Percentiles rank a stretch among this genome's conserved stretches.
Conservation (phyloP, 2,329 filamentous ascomycete species). For the Phaeosphaeriaceae sp. region DNA sequence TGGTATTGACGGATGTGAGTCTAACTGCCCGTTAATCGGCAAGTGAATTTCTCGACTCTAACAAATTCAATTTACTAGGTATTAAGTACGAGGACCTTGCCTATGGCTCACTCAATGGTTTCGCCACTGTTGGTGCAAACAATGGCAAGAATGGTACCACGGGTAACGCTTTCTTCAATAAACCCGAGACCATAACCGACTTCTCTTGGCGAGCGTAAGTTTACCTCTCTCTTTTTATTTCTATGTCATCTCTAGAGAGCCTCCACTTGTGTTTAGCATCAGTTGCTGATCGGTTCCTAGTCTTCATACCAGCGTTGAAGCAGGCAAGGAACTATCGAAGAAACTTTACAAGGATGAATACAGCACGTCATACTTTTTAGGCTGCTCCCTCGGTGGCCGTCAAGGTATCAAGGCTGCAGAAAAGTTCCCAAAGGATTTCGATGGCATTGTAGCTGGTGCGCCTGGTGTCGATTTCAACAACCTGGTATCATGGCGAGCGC, state of each 20-base stretch:
- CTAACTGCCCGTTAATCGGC: background rate
- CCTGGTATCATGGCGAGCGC: conserved; percentile 34
- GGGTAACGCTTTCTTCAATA: conserved; percentile 53
- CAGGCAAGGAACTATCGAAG: conserved; percentile 48
- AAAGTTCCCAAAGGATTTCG: conserved; percentile 41
- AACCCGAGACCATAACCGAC: conserved; percentile 55
- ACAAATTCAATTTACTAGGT: conserved; percentile 34
- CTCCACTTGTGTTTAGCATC: no score
- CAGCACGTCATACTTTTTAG: conserved; percentile 49
- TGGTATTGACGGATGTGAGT: conserved; percentile 51
- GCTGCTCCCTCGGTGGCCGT: conserved; percentile 44
- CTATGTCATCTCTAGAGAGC: background rate
- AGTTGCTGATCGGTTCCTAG: conserved; percentile 3
- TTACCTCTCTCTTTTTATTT: no score
- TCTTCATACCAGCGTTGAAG: conserved; percentile 48
- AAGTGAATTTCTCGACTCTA: background rate
- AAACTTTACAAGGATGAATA: conserved; percentile 43
- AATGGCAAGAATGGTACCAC: conserved; percentile 53
- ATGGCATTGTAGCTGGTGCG: conserved; percentile 43
- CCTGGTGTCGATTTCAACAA: conserved; percentile 41
- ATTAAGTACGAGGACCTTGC: conserved; percentile 50
- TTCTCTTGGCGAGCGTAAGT: conserved; percentile 53
- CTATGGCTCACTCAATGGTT: conserved; percentile 45
- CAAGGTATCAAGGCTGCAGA: conserved; percentile 39
- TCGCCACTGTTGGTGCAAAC: conserved; percentile 50